Base-by-base conservation (phyloP, 306 rosid genomes). In the Vigna angularis region DNA sequence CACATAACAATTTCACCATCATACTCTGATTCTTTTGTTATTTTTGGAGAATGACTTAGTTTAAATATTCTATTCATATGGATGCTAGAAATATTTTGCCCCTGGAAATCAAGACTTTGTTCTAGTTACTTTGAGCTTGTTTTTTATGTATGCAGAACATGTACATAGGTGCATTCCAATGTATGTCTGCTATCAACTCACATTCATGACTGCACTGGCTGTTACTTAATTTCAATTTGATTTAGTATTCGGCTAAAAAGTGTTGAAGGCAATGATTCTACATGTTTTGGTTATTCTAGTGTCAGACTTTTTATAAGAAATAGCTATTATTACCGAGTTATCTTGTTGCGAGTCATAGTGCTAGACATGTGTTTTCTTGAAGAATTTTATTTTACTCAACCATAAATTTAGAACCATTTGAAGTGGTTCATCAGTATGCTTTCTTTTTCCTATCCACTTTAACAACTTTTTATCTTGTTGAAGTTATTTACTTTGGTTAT, bases 11-110 rank as follows among this genome's bases (percentile, higher is more conserved):
- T 30, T 30, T 30, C 3, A 3, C 3, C 5, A 4, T 30, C 5
- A 30, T 30, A 66, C 76, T 26, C 13, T 82, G 68, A 26, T 69
- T 17, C 32, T 74, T 40, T 49, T 30, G 44, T 51, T 40, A 57
- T 70, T 56, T 20, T 20, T 38, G 44, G 44, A 38, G 30, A 45
- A 45, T 45, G 49, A 26, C 53, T 34, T 20, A 22, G 12, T 42
- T 74, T 64, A 9, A 9, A 61, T 45, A 18, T 74, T 66, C 45
- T 4, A 34, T 72, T 24, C 55, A 36, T 57, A 2, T 38, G 66
- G 52, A 42, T 40, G 9, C 16, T 68, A 18, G 44, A 48, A 71
- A 10, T 8, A 66, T 26, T 24, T 47, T 42, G 34, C 6, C 24
- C 17, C 8, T 14, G 61, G 17, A 30, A 64, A 24, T 47, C 42